Evolutionary conservation across 805 yeast genomes (phyloP).

Genomic region (Myxozyma nipponensis): DNA sequence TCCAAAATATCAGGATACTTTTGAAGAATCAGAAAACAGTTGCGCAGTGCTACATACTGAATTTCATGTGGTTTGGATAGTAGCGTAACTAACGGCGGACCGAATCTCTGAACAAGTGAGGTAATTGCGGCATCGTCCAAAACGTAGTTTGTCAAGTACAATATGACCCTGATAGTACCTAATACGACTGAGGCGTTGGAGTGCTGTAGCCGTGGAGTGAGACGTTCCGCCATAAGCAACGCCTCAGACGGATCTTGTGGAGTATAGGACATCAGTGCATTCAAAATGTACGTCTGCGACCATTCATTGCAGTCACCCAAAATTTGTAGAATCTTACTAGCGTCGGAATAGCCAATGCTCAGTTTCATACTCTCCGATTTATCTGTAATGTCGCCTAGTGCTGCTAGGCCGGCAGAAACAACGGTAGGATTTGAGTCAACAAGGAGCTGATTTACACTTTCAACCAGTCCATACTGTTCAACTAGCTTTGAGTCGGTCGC

Average conservation of each 20-base stretch:
- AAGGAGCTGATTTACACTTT: constrained; percentile 49
- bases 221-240: constrained; percentile 55
- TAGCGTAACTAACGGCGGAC: constrained; percentile 63
- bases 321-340: constrained; percentile 42
- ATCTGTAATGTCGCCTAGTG: constrained; percentile 63
- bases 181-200: constrained; percentile 77
- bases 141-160: constrained; percentile 71
- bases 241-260: constrained; percentile 73
- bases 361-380: constrained; percentile 48
- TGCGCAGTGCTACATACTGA: constrained; percentile 77
- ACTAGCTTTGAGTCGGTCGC: constrained; percentile 51
- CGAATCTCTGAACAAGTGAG: constrained; percentile 52
- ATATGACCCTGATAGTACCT: constrained; percentile 66
- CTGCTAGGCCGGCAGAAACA: constrained; percentile 67
- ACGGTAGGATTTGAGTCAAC: constrained; percentile 51
- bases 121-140: constrained; percentile 54
- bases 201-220: constrained; percentile 71
- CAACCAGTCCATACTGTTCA: constrained; percentile 44
- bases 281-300: constrained; percentile 66
- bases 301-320: constrained; percentile 52
- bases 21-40: constrained; percentile 68
- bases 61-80: constrained; percentile 71
- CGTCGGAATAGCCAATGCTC: constrained; percentile 50
- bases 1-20: constrained; percentile 55
- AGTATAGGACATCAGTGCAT: constrained; percentile 60